Evolutionary conservation across 116 monocot genomes (phyloP).

Genomic region (Phalaenopsis hybrid): DNA sequence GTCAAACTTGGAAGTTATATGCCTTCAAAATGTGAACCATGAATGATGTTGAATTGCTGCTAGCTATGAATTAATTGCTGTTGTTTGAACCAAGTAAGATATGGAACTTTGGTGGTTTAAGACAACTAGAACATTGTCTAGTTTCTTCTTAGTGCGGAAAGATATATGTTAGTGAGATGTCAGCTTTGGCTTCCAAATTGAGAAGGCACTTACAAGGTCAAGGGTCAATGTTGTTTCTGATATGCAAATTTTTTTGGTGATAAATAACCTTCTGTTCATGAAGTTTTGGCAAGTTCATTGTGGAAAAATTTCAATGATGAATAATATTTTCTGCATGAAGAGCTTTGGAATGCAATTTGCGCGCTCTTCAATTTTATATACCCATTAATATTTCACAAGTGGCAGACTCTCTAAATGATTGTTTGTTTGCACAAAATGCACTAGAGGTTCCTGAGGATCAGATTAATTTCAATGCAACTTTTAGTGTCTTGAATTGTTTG

Average conservation of each 20-base stretch:
- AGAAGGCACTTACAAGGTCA: neutral
- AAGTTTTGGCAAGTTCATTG: neutral
- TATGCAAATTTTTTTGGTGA: neutral
- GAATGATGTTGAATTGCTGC: neutral
- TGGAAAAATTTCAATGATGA: neutral
- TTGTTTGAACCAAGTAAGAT: neutral
- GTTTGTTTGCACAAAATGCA: neutral
- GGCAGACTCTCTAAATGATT: neutral
- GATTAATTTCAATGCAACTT: neutral
- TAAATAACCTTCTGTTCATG: neutral
- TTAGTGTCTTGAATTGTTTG: neutral
- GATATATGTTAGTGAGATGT: neutral
- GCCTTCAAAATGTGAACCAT: neutral
- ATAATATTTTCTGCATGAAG: neutral
- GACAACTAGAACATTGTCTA: neutral
- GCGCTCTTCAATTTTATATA: neutral
- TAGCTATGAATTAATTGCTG: neutral
- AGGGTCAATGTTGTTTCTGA: neutral
- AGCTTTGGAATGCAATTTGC: neutral
- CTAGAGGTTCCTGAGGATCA: neutral
- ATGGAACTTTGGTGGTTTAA: neutral
- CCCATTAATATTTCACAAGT: neutral
- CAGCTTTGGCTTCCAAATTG: neutral
- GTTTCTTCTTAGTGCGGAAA: neutral
- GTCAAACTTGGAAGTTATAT: neutral